Evolutionary conservation across 2,329 filamentous ascomycete genomes (phyloP).

Genomic region (Trichothecium sympodiale): DNA sequence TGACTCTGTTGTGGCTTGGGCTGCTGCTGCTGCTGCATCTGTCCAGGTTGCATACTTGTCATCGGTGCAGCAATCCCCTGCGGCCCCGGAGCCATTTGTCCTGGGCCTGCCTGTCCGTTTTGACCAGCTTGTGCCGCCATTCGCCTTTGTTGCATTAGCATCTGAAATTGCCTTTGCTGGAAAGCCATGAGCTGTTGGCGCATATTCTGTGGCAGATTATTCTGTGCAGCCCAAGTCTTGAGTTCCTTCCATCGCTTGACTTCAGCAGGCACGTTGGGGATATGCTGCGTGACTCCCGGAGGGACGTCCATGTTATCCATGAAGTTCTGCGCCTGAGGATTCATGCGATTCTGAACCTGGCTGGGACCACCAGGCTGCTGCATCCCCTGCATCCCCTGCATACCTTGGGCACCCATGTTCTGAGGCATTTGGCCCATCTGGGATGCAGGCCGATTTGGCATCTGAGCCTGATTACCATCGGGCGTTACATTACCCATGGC

Average conservation of each 20-base stretch:
- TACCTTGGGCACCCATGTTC: slow-evolving; percentile 17
- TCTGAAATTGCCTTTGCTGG: slow-evolving; percentile 29
- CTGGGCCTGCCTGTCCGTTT: slow-evolving; percentile 4
- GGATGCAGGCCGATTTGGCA: slow-evolving; percentile 17
- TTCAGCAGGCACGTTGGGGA: slow-evolving; percentile 25
- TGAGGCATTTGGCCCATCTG: slow-evolving; percentile 17
- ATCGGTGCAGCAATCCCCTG: slow-evolving; percentile 8
- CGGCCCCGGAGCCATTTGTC: slow-evolving; percentile 10
- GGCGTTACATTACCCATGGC: slow-evolving; percentile 17
- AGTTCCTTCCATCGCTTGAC: slow-evolving; percentile 39
- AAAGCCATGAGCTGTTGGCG: slow-evolving; percentile 20
- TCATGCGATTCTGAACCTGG: slow-evolving; percentile 14
- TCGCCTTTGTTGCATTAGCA: slow-evolving; percentile 16
- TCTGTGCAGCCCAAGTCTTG: slow-evolving; percentile 28
- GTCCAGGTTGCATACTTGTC: slow-evolving; percentile 1
- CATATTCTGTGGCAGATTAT: slow-evolving; percentile 19
- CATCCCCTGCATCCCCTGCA: slow-evolving; percentile 17
- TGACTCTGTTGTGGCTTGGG: slow-evolving; percentile 4
- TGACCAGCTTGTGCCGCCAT: slow-evolving; percentile 14
- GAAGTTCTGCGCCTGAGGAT: slow-evolving; percentile 22
- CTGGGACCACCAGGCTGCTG: slow-evolving; percentile 16
- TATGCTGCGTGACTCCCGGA: slow-evolving; percentile 13
- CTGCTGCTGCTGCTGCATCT: slow-evolving; percentile 6
- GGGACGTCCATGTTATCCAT: slow-evolving; percentile 41
- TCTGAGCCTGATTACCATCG: slow-evolving; percentile 18